A percentile compares a stretch with the other conserved stretches of the same genome.
Conservation (phyloP, 1,284 basidiomycete species). For the Sanghuangporus weigelae region DNA sequence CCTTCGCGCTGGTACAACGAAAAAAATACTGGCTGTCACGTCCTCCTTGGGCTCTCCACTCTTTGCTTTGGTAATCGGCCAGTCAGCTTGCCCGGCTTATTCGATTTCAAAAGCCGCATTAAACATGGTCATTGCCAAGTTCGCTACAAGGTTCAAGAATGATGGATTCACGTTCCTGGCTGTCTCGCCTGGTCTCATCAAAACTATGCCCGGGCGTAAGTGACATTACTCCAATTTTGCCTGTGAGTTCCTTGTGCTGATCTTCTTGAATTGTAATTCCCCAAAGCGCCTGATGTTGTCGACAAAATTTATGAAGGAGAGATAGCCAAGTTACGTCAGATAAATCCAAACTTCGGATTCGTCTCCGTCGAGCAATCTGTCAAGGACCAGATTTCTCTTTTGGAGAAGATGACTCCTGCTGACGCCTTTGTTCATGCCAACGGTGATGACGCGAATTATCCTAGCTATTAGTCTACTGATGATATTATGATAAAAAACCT, state of each 20-base stretch:
- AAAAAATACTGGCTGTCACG: slow-evolving; percentile 22
- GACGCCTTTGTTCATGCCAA: slow-evolving; percentile 3
- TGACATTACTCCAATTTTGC: neutral
- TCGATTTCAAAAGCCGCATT: slow-evolving; percentile 22
- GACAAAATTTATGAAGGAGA: neutral
- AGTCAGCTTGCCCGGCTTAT: slow-evolving; percentile 13
- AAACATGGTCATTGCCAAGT: slow-evolving; percentile 24
- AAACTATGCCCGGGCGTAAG: slow-evolving; percentile 17
- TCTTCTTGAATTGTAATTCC: neutral
- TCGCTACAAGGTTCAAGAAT: slow-evolving; percentile 18
- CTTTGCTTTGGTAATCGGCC: slow-evolving; percentile 10
- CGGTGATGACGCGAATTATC: neutral
- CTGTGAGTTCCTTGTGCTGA: neutral
- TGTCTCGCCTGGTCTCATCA: slow-evolving; percentile 23
- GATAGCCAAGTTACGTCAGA: neutral
- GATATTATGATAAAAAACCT: neutral
- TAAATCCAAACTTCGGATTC: slow-evolving; percentile 5
- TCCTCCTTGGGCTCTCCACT: slow-evolving; percentile 20
- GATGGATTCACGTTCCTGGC: slow-evolving; percentile 23
- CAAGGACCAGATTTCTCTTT: neutral
- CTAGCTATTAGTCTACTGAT: neutral
- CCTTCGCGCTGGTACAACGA: slow-evolving; percentile 20
- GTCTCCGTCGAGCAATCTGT: slow-evolving; percentile 8
- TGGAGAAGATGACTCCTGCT: slow-evolving; percentile 1
- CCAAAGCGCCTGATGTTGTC: neutral